These are phyloP conservation scores for Trypanosoma melophagium DNA, from an alignment of 208 protist genomes.

Conservation along the genomic window DNA sequence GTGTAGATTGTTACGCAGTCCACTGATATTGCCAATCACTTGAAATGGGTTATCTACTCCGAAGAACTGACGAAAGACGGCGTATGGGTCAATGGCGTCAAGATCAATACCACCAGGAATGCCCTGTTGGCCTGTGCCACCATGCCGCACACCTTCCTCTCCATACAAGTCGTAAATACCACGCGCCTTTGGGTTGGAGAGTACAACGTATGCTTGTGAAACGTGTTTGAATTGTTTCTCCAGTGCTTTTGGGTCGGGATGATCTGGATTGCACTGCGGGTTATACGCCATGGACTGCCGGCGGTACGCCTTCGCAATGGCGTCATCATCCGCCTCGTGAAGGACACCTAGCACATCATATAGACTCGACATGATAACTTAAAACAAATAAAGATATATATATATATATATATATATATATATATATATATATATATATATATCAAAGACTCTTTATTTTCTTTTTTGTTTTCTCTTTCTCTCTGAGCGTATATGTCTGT, in stretches of 20 bases:
- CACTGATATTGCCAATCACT: constrained; percentile 70
- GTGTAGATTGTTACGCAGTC: constrained; percentile 77
- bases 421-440: too few relatives aligned
- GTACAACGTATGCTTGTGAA: constrained; percentile 87
- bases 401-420: too few relatives aligned
- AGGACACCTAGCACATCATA: constrained; percentile 86
- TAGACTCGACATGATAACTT: constrained; percentile 64
- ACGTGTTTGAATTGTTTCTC: constrained; percentile 79
- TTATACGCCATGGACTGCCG: constrained; percentile 87
- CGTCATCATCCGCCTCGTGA: constrained; percentile 80
- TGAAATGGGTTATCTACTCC: constrained; percentile 89
- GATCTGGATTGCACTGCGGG: constrained; percentile 79
- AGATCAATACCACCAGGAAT: constrained; percentile 80
- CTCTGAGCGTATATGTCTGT: too few relatives aligned
- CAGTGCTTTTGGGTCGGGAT: constrained; percentile 52
- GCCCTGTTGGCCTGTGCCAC: constrained; percentile 77
- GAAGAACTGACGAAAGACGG: constrained; percentile 87
- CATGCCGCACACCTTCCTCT: constrained; percentile 88
- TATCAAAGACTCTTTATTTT: too few relatives aligned
- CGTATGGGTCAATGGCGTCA: constrained; percentile 70
- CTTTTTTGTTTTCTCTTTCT: neutral
- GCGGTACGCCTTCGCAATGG: constrained; percentile 86
- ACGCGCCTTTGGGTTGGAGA: constrained; percentile 84
- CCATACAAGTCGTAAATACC: constrained; percentile 90
- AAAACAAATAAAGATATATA: neutral